Percentiles rank a stretch among this genome's conserved stretches.
Evolutionary conservation across 306 rosid species (phyloP).

Genomic region (Cicer chorassanicum): DNA sequence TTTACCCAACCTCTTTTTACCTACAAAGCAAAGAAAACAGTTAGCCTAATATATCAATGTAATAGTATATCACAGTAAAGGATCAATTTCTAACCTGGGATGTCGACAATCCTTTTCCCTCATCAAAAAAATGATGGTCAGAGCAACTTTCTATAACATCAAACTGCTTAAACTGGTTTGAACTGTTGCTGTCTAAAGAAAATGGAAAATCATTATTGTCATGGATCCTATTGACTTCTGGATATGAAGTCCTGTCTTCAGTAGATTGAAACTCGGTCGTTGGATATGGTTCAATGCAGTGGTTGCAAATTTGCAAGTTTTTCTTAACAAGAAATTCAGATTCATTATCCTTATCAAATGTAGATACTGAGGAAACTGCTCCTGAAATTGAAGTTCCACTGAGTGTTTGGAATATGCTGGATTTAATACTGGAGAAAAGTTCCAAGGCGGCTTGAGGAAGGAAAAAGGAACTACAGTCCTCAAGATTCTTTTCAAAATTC

Average conservation of each 20-base stretch:
- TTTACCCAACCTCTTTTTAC: slow-evolving; percentile 77
- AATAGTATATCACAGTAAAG: slow-evolving; percentile 13
- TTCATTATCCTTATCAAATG: slow-evolving; percentile 56
- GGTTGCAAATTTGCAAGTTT: slow-evolving; percentile 56
- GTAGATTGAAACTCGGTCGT: slow-evolving; percentile 47
- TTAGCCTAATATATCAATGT: slow-evolving; percentile 38
- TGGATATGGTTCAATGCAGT: slow-evolving; percentile 50
- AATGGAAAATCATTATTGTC: slow-evolving; percentile 48
- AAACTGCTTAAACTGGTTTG: slow-evolving; percentile 68
- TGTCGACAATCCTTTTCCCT: slow-evolving; percentile 52
- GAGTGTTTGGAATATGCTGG: slow-evolving; percentile 62
- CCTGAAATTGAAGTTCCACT: slow-evolving; percentile 53
- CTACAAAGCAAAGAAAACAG: slow-evolving; percentile 51
- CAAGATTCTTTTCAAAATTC: slow-evolving; percentile 51
- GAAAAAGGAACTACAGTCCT: slow-evolving; percentile 65
- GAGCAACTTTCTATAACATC: slow-evolving; percentile 68
- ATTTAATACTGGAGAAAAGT: slow-evolving; percentile 67
- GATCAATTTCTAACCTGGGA: slow-evolving; percentile 69
- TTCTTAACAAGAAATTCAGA: slow-evolving; percentile 52
- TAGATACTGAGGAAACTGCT: slow-evolving; percentile 55
- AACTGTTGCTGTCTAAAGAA: slow-evolving; percentile 47
- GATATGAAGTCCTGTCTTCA: slow-evolving; percentile 46
- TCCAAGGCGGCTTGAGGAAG: slow-evolving; percentile 78
- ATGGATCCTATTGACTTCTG: slow-evolving; percentile 45
- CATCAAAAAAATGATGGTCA: slow-evolving; percentile 74